These are phyloP conservation scores for Orobanche coerulescens DNA, from an alignment of 257 asterid genomes.

Conservation along the genomic window DNA sequence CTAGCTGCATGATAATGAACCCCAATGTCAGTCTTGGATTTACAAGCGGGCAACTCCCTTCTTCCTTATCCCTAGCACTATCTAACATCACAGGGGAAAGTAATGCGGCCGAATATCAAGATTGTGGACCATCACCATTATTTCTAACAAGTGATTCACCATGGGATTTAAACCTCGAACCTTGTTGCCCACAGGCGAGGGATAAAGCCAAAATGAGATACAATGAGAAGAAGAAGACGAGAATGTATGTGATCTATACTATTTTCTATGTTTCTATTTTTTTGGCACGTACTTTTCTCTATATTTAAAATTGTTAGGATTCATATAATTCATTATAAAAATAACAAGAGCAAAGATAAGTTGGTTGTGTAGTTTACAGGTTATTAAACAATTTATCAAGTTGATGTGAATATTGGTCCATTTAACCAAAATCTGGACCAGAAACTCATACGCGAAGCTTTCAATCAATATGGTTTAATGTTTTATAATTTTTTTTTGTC, in stretches of 20 bases:
- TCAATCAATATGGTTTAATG: too few relatives aligned
- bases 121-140: slow-evolving; percentile 50
- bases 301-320: too few relatives aligned
- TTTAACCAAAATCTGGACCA: not conserved
- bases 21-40: slow-evolving; percentile 36
- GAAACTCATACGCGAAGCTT: too few relatives aligned
- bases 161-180: slow-evolving; percentile 52
- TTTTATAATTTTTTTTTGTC: too few relatives aligned
- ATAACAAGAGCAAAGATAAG: too few relatives aligned
- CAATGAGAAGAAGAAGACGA: slow-evolving; percentile 71
- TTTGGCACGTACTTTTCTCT: too few relatives aligned
- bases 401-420: not conserved
- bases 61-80: slow-evolving; percentile 41
- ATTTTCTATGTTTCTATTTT: too few relatives aligned
- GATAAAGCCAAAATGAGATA: slow-evolving; percentile 84
- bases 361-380: too few relatives aligned
- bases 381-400: too few relatives aligned
- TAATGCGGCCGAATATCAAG: slow-evolving; percentile 53
- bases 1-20: slow-evolving; percentile 41
- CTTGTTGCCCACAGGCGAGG: slow-evolving; percentile 54
- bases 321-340: too few relatives aligned
- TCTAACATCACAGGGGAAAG: slow-evolving; percentile 55
- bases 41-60: slow-evolving; percentile 40
- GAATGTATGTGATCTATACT: slow-evolving; percentile 46
- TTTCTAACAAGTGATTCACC: slow-evolving; percentile 44